Evolutionary conservation across 805 yeast genomes (phyloP), one percentile per base, ranked within the genome.

Genomic region (Kodamaea neixiangensis): DNA sequence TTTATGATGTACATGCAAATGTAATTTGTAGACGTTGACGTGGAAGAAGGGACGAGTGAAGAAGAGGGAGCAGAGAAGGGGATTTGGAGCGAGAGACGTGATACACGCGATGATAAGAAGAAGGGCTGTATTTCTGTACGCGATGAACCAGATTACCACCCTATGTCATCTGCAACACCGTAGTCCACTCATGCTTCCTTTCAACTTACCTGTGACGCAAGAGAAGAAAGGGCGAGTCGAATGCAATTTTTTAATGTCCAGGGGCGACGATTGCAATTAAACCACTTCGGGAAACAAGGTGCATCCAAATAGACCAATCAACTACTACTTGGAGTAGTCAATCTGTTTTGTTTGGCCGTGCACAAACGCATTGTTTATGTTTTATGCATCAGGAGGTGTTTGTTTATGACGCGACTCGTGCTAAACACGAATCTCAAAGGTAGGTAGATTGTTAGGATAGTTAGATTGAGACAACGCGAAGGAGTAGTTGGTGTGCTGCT

Each of bases 1-100:
- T 11, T 41, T 41, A 41, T 21, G 38, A 18, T 13, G 46, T 43
- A 37, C 41, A 37, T 37, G 40, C 19, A 34, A 41, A 33, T 33
- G 44, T 39, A 15, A 17, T 37, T 37, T 19, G 11, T 17, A 19
- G 17, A 17, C 41, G 13, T 15, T 17, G 19, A 11, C 31, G 19
- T 10, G n/a, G 31, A 45, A 19, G 43, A 7, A 18, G 25, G 43
- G 43, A 15, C 18, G 17, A 40, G 21, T 29, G 31, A 46, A 38
- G 25, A 18, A 19, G 10, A 25, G 10, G 31, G 31, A 15, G 37
- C 15, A 6, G 6, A 33, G 14, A 33, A 15, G n/a, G n/a, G n/a
- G n/a, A n/a, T n/a, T n/a, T n/a, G n/a, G n/a, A n/a, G n/a, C n/a
- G n/a, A n/a, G n/a, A n/a, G n/a, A n/a, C n/a, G n/a, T n/a, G n/a